A percentile compares a stretch with the other conserved stretches of the same genome.
Evolutionary conservation across 2,329 filamentous ascomycete species (phyloP).

Genomic region (Alternaria ethzedia): DNA sequence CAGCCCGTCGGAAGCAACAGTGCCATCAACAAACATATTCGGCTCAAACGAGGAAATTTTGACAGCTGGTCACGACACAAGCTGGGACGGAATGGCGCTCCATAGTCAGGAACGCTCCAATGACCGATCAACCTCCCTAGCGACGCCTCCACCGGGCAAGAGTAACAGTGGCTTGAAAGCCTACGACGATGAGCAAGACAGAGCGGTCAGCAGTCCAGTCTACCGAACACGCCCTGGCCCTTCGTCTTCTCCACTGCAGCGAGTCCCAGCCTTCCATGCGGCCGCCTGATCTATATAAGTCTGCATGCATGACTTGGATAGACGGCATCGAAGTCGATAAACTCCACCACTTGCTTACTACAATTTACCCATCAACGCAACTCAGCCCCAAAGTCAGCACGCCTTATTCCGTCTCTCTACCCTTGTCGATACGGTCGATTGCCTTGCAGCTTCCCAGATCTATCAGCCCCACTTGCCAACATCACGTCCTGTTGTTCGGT

Average conservation of each 20-base stretch:
- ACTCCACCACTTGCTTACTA: slow-evolving; percentile 2
- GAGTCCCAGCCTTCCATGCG: background rate
- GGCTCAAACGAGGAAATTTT: background rate
- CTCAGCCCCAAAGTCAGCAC: background rate
- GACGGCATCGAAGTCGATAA: background rate
- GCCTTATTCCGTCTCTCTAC: background rate
- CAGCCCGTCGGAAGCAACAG: background rate
- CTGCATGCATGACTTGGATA: background rate
- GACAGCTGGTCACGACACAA: background rate
- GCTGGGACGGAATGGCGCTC: background rate
- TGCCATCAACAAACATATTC: background rate
- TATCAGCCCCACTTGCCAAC: background rate
- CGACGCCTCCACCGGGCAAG: slow-evolving; percentile 20
- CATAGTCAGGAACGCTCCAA: background rate
- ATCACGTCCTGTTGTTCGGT: background rate
- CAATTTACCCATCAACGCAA: background rate
- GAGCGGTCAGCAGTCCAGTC: slow-evolving; percentile 28
- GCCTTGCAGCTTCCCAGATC: background rate
- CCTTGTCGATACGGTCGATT: slow-evolving; percentile 5
- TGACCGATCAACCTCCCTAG: slow-evolving; percentile 15
- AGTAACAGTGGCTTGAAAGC: slow-evolving; percentile 38
- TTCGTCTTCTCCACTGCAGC: background rate
- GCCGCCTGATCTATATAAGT: slow-evolving; percentile 23
- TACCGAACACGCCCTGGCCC: slow-evolving; percentile 1
- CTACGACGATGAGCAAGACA: slow-evolving; percentile 19